A percentile compares a stretch with the other conserved stretches of the same genome.
These are phyloP conservation scores for Oleoguttula mirabilis DNA, from an alignment of 495 filamentous ascomycete genomes.

Conservation along the genomic window DNA sequence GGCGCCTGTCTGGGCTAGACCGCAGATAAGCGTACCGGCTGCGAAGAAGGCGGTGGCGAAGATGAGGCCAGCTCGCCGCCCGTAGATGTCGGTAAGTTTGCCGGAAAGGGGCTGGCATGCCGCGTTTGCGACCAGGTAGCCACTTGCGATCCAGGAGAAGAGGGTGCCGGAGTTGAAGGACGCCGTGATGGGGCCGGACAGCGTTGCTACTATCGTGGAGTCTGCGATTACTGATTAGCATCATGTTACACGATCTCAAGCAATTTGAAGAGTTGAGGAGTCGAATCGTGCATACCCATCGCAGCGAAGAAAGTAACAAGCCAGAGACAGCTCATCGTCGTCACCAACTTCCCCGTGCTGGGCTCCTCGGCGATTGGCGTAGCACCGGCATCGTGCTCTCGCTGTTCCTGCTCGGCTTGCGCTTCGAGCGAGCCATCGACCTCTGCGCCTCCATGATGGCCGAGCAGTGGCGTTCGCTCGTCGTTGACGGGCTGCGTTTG, in stretches of 20 bases:
- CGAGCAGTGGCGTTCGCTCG: constrained; percentile 13
- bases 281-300: constrained; percentile 42
- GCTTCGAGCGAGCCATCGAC: constrained; percentile 14
- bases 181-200: constrained; percentile 73
- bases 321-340: constrained; percentile 50
- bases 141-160: constrained; percentile 80
- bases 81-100: constrained; percentile 79
- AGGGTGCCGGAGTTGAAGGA: constrained; percentile 75
- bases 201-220: constrained; percentile 71
- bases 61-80: constrained; percentile 61
- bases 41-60: constrained; percentile 74
- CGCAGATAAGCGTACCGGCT: constrained; percentile 73
- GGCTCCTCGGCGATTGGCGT: constrained; percentile 33
- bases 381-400: constrained; percentile 11
- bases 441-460: not conserved
- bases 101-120: constrained; percentile 78
- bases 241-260: too few relatives aligned
- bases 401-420: constrained; percentile 14
- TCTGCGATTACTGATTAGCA: too few relatives aligned
- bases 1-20: constrained; percentile 56
- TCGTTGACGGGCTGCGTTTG: too few relatives aligned
- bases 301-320: constrained; percentile 76
- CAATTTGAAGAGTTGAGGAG: too few relatives aligned
- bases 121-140: constrained; percentile 84
- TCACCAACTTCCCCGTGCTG: constrained; percentile 34